phyloP scores from a whole-genome alignment of 169 alveolate genomes.

The Eimeria acervulina region DNA sequence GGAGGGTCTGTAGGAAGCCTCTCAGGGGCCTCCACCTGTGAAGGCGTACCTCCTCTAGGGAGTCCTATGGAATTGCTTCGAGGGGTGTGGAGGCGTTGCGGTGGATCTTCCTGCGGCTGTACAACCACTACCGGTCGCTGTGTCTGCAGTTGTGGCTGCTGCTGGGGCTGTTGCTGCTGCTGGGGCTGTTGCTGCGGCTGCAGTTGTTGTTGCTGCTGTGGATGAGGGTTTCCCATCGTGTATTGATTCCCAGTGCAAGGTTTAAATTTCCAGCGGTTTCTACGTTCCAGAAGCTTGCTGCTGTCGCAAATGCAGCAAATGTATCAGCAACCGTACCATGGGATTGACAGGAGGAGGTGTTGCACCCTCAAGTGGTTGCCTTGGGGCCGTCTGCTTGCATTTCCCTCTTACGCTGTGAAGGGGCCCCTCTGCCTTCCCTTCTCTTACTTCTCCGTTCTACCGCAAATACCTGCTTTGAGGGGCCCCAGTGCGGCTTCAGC shows the following conservation, averaged over 20 bases:
- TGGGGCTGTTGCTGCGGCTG: conserved; percentile 48
- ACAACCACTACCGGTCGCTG: neutral
- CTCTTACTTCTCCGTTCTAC: neutral
- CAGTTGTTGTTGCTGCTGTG: conserved; percentile 47
- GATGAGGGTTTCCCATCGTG: conserved; percentile 51
- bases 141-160: conserved; percentile 22
- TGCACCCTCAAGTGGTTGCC: conserved; percentile 1
- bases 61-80: neutral
- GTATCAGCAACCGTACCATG: conserved; percentile 56
- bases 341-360: neutral
- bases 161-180: conserved; percentile 68
- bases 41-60: neutral
- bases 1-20: neutral
- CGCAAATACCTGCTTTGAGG: neutral
- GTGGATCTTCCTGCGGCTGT: neutral
- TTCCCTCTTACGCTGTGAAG: neutral
- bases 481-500: neutral
- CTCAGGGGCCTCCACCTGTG: conserved; percentile 30
- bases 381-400: neutral
- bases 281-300: conserved; percentile 67
- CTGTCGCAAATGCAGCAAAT: conserved; percentile 48
- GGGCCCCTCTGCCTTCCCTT: neutral
- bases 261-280: neutral
- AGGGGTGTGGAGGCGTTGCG: conserved; percentile 57
- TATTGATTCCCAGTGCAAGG: neutral